A percentile compares a stretch with the other conserved stretches of the same genome.
Conservation (phyloP, 2,329 filamentous ascomycete species). For the Herpomyces periplanetae region DNA sequence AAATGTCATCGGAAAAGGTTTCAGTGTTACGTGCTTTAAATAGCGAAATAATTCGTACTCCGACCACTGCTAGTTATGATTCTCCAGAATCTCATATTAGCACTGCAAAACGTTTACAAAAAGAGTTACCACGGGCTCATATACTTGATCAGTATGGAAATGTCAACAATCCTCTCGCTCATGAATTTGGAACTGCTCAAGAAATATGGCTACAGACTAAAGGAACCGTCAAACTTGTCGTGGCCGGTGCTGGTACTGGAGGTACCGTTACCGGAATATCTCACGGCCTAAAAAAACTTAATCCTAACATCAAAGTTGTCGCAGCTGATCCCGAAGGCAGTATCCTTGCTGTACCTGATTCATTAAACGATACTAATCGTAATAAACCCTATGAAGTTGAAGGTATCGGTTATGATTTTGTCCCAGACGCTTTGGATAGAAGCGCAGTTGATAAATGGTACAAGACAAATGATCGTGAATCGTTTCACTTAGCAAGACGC, state of each 20-base stretch:
- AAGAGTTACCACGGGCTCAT: constrained; percentile 83
- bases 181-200: constrained; percentile 73
- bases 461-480: constrained; percentile 76
- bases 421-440: constrained; percentile 64
- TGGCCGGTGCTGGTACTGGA: constrained; percentile 75
- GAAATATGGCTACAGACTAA: constrained; percentile 78
- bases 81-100: constrained; percentile 86
- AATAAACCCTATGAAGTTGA: constrained; percentile 88
- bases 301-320: constrained; percentile 42
- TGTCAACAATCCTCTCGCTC: constrained; percentile 54
- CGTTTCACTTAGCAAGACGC: constrained; percentile 56
- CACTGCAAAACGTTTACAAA: constrained; percentile 51
- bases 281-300: constrained; percentile 52
- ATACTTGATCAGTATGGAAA: constrained; percentile 93
- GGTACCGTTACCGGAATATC: constrained; percentile 77
- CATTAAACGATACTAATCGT: constrained; percentile 34
- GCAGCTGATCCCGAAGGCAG: constrained; percentile 75
- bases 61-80: constrained; percentile 78
- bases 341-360: constrained; percentile 43
- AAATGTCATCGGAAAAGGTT: constrained; percentile 97
- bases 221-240: constrained; percentile 38
- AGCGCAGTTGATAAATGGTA: constrained; percentile 65
- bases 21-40: constrained; percentile 69
- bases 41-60: constrained; percentile 86
- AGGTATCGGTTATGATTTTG: constrained; percentile 92